Percentiles rank a stretch among this genome's conserved stretches.
These are phyloP conservation scores for Calvatia gigantea DNA, from an alignment of 768 basidiomycete genomes.

Conservation along the genomic window DNA sequence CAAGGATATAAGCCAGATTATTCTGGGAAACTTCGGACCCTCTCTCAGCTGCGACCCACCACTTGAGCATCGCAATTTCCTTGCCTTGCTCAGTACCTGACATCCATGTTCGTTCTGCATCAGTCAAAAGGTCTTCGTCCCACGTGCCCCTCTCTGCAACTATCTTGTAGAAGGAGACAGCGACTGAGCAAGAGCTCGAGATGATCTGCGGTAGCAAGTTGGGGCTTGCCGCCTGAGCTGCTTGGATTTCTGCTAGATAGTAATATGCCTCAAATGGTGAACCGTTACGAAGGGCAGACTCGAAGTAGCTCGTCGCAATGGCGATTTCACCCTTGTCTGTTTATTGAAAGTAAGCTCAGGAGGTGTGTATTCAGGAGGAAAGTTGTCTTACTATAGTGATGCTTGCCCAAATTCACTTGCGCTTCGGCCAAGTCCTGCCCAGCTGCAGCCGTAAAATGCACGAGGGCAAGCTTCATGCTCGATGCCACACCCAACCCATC, in stretches of 20 bases:
- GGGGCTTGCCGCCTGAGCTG: constrained; percentile 45
- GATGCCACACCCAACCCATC: constrained; percentile 76
- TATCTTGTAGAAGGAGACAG: constrained; percentile 90
- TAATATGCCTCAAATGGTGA: constrained; percentile 95
- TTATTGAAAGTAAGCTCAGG: constrained; percentile 5
- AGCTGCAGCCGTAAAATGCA: constrained; percentile 75
- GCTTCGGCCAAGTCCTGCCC: constrained; percentile 90
- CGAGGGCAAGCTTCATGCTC: constrained; percentile 61
- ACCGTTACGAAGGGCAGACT: constrained; percentile 80
- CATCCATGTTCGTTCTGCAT: constrained; percentile 77
- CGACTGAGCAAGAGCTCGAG: constrained; percentile 81
- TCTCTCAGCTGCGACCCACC: constrained; percentile 93
- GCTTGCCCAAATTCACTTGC: constrained; percentile 85
- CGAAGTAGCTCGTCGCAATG: constrained; percentile 71
- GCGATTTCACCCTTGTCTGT: constrained; percentile 67
- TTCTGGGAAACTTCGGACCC: constrained; percentile 94
- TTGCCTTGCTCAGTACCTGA: constrained; percentile 67
- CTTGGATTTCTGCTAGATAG: constrained; percentile 84
- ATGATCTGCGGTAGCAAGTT: constrained; percentile 43
- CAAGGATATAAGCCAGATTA: constrained; percentile 88
- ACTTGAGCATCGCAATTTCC: constrained; percentile 84
- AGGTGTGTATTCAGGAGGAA: constrained; percentile 19
- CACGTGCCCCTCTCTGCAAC: constrained; percentile 90
- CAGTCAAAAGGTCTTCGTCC: constrained; percentile 75
- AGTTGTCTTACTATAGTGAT: constrained; percentile 41